Evolutionary conservation across 2,329 filamentous ascomycete species (phyloP), one percentile per base, ranked within the genome.

Genomic region (Fusarium austroafricanum): DNA sequence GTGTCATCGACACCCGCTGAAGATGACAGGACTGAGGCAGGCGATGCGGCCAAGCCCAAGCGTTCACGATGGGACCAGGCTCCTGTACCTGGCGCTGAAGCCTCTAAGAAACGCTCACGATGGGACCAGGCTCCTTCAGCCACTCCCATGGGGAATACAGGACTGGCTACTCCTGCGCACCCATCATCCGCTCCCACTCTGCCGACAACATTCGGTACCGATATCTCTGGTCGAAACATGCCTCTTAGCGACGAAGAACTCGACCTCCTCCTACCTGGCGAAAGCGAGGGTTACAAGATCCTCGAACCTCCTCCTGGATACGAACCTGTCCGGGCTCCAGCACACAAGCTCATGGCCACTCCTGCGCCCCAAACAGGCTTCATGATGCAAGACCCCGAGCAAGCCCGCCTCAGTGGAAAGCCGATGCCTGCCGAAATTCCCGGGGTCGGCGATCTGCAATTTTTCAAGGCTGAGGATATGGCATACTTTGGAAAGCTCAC

Each of bases 391-490:
- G 94, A 99, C 71, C 92, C 94, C 10, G 94, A 96, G 71, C 94
- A 92, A 76, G 89, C 90, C 61, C 88, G 93, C 68, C 84, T 92
- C 49, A 88, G 95, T 75, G 93, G 94, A 71, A 97, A 96, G 81
- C 93, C 96, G 71, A 88, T 98, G 74, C 93, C 95, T 10, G 97
- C 93, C 6, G 95, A 98, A 76, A 97, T 99, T 37, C 94, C 96
- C 5, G 96, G 96, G 38, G 94, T 99, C 49, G 94, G 94, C 38
- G 96, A 99, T 78, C 82, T 99, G 51, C 94, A 97, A 71, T 99
- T 98, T 78, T 97, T 99, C 86, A 99, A 99, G 82, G 89, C 94
- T 2, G 96, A 99, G 79, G 96, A 99, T 79, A 97, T 98, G 94
- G 90, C 93, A 38, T 99, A 99, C 81, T 99, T 99, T 75, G 94